Conservation (phyloP, 2,329 filamentous ascomycete species). For the Lasiodiplodia hormozganensis region DNA sequence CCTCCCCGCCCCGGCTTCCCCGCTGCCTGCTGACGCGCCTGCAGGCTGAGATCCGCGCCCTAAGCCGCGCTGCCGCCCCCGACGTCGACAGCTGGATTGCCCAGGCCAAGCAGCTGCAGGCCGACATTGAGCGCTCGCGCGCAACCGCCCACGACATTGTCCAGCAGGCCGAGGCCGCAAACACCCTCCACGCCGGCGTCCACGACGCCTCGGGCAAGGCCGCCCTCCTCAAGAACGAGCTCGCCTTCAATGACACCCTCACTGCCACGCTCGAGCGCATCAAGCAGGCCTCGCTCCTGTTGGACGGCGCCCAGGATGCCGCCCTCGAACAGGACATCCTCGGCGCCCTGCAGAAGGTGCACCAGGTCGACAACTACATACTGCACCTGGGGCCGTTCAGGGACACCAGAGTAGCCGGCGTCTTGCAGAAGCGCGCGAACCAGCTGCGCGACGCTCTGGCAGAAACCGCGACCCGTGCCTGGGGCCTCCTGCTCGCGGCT, state of each 20-base stretch:
- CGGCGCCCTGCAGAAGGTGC: slow-evolving; percentile 56
- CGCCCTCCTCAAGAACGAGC: slow-evolving; percentile 63
- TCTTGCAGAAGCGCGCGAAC: slow-evolving; percentile 70
- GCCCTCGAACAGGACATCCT: slow-evolving; percentile 54
- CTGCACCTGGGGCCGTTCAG: slow-evolving; percentile 66
- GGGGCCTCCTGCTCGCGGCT: slow-evolving; percentile 71
- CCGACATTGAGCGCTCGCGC: slow-evolving; percentile 83
- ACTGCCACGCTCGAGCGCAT: slow-evolving; percentile 59
- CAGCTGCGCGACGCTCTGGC: slow-evolving; percentile 72
- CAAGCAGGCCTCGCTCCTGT: slow-evolving; percentile 55
- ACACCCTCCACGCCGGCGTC: slow-evolving; percentile 67
- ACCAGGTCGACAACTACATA: slow-evolving; percentile 61
- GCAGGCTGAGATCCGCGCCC: slow-evolving; percentile 73
- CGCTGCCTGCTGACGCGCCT: slow-evolving; percentile 34
- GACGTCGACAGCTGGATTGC: slow-evolving; percentile 87
- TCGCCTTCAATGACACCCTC: slow-evolving; percentile 64
- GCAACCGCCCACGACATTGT: slow-evolving; percentile 82
- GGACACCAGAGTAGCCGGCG: slow-evolving; percentile 66
- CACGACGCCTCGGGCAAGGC: slow-evolving; percentile 66
- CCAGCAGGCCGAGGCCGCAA: slow-evolving; percentile 74
- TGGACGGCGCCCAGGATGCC: slow-evolving; percentile 56
- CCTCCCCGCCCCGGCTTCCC: background rate
- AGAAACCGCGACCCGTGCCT: slow-evolving; percentile 71
- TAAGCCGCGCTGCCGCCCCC: slow-evolving; percentile 78
- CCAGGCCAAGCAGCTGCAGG: slow-evolving; percentile 83